Base-by-base conservation (phyloP, 352 stramenopile species). In the Phytophthora lateralis region DNA sequence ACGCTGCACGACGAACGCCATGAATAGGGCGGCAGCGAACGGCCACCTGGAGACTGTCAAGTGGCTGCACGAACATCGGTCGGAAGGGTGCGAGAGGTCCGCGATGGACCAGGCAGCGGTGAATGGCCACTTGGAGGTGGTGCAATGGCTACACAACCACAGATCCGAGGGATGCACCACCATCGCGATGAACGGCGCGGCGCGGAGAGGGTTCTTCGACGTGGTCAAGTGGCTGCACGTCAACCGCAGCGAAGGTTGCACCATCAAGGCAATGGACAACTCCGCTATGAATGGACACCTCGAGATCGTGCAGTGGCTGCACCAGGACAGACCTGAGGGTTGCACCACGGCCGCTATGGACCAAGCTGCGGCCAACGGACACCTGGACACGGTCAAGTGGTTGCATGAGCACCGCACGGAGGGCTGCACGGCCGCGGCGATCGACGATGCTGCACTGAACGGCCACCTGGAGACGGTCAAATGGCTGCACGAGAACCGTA, bases 381-480 rank as follows among this genome's bases (percentile, higher is more conserved):
- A 85, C 26, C 30, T 89, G 11, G 75, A 78, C 17, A 67, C 85
- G 12, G 58, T 90, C n/a, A 46, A 78, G 50, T 91, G 74, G 73
- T 68, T 90, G 2, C 76, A 85, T 5, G 42, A 46, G 4, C 49
- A 88, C 37, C 72, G 75, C 8, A 66, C 45, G 2, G 71, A 55
- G 34, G 62, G 62, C n/a, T 66, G 62, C 21, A 56, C 47, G n/a
- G 51, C 38, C 49, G 38, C 43, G 0, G 63, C 63, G 15, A 66
- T 71, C 56, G 50, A 66, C 39, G 44, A 71, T 17, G 56, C 56
- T 10, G 56, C 63, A 4, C 20, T 64, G 44, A 56, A 62, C 18
- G 55, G 62, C 14, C 62, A 70, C 12, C 12, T 70, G 9, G 1
- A 55, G 2, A 26, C 44, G 21, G 35, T 63, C 3, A 14, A 63